These are phyloP conservation scores for Nemania sp. DNA, from an alignment of 2,329 filamentous ascomycete species.

Conservation along the genomic window DNA sequence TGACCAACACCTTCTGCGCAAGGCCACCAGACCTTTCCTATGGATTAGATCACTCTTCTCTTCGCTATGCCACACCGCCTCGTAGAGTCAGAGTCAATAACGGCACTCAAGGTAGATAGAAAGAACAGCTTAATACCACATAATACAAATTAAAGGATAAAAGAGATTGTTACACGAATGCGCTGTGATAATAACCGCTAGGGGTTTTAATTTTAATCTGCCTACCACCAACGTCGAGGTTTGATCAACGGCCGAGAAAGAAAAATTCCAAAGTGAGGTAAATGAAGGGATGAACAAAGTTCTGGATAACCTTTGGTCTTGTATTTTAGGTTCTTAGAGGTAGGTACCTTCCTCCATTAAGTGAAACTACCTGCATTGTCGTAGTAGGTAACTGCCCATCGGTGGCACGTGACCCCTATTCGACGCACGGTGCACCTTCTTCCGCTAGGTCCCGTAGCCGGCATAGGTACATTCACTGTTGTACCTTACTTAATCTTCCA, in stretches of 20 bases:
- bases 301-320: neutral
- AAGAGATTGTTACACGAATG: neutral
- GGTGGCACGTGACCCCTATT: constrained; percentile 25
- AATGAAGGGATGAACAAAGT: neutral
- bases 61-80: neutral
- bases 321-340: neutral
- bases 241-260: neutral
- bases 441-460: constrained; percentile 22
- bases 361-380: neutral
- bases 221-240: neutral
- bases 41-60: neutral
- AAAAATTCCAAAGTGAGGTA: neutral
- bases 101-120: neutral
- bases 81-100: neutral
- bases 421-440: constrained; percentile 37
- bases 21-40: neutral
- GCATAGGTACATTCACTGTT: constrained; percentile 9
- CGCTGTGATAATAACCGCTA: neutral
- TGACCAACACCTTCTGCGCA: neutral
- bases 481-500: constrained; percentile 17
- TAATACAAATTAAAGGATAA: neutral
- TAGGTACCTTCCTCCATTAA: neutral
- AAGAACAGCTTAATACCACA: neutral
- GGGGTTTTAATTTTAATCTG: neutral
- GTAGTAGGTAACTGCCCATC: neutral